Percentiles rank a stretch among this genome's conserved stretches.
These are phyloP conservation scores for Aspergillus fructus DNA, from an alignment of 2,329 filamentous ascomycete genomes.

Conservation along the genomic window DNA sequence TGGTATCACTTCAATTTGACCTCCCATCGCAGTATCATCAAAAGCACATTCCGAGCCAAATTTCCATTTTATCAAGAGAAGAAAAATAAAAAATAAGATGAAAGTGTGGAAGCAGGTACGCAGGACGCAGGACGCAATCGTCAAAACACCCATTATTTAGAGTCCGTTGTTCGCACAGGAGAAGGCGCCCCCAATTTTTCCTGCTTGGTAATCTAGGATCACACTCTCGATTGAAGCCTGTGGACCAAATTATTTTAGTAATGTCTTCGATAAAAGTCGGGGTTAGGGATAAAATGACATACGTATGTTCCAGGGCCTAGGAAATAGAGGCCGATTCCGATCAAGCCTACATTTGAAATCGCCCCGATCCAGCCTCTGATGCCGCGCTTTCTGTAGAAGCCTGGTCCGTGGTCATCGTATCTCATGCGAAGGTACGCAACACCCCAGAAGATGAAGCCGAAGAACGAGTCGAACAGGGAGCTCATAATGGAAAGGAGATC, in stretches of 20 bases:
- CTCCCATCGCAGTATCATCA: neutral
- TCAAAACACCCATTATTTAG: conserved; percentile 20
- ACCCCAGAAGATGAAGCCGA: conserved; percentile 83
- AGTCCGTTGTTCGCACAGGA: conserved; percentile 59
- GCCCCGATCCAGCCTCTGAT: conserved; percentile 44
- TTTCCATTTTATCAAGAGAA: neutral
- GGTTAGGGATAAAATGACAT: conserved; percentile 25
- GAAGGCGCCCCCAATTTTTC: conserved; percentile 69
- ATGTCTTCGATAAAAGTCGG: conserved; percentile 40
- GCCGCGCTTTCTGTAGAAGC: conserved; percentile 42
- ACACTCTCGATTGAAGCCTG: conserved; percentile 46
- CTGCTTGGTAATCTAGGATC: conserved; percentile 66
- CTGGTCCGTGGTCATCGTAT: conserved; percentile 39
- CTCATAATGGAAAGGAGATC: conserved; percentile 60
- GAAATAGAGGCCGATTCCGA: conserved; percentile 75
- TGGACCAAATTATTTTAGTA: neutral
- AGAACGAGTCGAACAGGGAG: conserved; percentile 77
- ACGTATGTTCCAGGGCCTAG: conserved; percentile 77
- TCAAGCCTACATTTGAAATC: conserved; percentile 69
- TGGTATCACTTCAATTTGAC: neutral
- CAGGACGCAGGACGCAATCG: neutral
- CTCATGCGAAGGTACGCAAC: conserved; percentile 48
- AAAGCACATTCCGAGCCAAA: neutral
- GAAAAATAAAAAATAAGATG: conserved; percentile 8
- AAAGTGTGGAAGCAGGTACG: neutral